Base-by-base conservation (phyloP, 2,329 filamentous ascomycete genomes). In the Aureobasidium leucospermi region DNA sequence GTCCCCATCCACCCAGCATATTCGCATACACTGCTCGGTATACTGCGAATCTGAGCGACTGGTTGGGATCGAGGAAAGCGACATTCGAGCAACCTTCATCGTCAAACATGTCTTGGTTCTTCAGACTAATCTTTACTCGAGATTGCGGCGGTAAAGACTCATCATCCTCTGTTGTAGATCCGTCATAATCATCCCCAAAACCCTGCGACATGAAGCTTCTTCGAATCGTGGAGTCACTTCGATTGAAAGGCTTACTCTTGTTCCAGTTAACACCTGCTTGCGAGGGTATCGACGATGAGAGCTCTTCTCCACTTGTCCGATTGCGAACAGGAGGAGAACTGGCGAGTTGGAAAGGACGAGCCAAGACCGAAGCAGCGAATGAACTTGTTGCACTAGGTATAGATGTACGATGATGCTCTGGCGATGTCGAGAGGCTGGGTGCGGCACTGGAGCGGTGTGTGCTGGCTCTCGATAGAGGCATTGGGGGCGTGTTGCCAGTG, bases 11-110 rank as follows among this genome's bases (percentile, higher is more conserved):
- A n/a, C 78, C 78, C 4, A 86, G 74, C 59, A 84, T 73, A 49
- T 83, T 73, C 3, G 84, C 81, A 68, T 86, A 86, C 46, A 78
- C 74, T 53, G 75, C 71, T 43, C 82, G 78, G 72, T 85, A 87
- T 2, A 77, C 73, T 6, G 70, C 71, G 64, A 80, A 81, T 45
- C 80, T 72, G 63, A 69, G 70, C 19, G 76, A 74, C 46, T 80
- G 75, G 9, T 72, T 73, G 46, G 74, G 72, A 45, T 83, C 76
- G 6, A 85, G 70, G 19, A 85, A 70, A 11, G 79, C 74, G 16
- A 74, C 69, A 57, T 74, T 74, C 3, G 75, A 69, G 55, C 74
- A 70, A 11, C 74, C 76, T 61, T 82, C 78, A 38, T 79, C 76
- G 59, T 82, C 79, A 63, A 86, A 86, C 38, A 76, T 73, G 59